Conservation (phyloP, 2,329 filamentous ascomycete species). For the Phyllosticta capitalensis region DNA sequence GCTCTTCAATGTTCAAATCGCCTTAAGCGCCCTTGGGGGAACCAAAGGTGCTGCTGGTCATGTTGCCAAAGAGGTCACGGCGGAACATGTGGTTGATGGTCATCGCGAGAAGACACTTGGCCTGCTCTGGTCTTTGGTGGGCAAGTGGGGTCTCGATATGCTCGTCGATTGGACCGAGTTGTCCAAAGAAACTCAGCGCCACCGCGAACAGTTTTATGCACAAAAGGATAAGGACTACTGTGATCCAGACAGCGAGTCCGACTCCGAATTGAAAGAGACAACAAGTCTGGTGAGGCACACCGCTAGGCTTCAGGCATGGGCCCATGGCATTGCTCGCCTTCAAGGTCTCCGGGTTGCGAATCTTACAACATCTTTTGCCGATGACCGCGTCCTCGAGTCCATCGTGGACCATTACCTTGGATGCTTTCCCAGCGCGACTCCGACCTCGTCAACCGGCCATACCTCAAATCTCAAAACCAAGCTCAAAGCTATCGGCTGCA, state of each 20-base stretch:
- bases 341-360: conserved; percentile 41
- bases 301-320: conserved; percentile 47
- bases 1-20: conserved; percentile 50
- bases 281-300: conserved; percentile 27
- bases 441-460: conserved; percentile 9
- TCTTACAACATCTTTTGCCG: conserved; percentile 49
- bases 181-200: conserved; percentile 40
- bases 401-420: conserved; percentile 50
- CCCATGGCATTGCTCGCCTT: conserved; percentile 39
- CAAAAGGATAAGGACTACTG: conserved; percentile 17
- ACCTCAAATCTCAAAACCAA: conserved; percentile 23
- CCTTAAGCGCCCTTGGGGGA: conserved; percentile 42
- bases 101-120: conserved; percentile 52
- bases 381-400: conserved; percentile 43
- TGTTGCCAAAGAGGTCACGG: conserved; percentile 35
- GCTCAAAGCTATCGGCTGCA: conserved; percentile 34
- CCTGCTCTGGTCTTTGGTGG: conserved; percentile 51
- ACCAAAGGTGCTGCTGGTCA: conserved; percentile 32
- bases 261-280: conserved; percentile 21
- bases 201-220: conserved; percentile 27
- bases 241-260: conserved; percentile 17
- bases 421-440: conserved; percentile 24
- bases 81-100: conserved; percentile 41
- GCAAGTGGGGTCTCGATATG: conserved; percentile 44
- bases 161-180: conserved; percentile 49